phyloP scores from a whole-genome alignment of 2,329 filamentous ascomycete species.

The Teratosphaeriaceae sp. region DNA sequence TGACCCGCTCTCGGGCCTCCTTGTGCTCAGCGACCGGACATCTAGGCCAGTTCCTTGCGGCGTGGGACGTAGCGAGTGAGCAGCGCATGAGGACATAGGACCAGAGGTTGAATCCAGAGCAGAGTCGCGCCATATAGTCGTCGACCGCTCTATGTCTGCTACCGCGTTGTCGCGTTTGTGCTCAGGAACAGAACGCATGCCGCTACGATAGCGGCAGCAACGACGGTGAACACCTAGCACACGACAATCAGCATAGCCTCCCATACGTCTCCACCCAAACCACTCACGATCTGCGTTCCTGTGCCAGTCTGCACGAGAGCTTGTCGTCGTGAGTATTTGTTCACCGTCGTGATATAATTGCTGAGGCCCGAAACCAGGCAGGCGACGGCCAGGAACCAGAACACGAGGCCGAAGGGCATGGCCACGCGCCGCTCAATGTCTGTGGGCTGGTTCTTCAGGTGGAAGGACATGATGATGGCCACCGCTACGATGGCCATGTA shows the following conservation, averaged over 20 bases:
- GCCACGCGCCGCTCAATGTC: slow-evolving; percentile 68
- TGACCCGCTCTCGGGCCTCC: too few relatives aligned
- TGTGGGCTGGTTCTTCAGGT: slow-evolving; percentile 69
- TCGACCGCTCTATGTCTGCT: too few relatives aligned
- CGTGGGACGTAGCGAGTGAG: too few relatives aligned
- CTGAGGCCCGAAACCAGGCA: slow-evolving; percentile 71
- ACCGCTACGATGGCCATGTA: slow-evolving; percentile 88
- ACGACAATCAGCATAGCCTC: slow-evolving; percentile 1
- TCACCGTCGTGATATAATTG: slow-evolving; percentile 80
- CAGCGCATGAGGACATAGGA: too few relatives aligned
- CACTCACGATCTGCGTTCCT: slow-evolving; percentile 73
- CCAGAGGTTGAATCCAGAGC: too few relatives aligned
- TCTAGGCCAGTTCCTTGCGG: too few relatives aligned
- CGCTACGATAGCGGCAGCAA: slow-evolving; percentile 57
- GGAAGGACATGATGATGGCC: slow-evolving; percentile 89
- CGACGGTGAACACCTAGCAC: slow-evolving; percentile 52
- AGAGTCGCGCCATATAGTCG: too few relatives aligned
- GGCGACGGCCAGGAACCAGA: slow-evolving; percentile 75
- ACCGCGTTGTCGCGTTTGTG: slow-evolving; percentile 26
- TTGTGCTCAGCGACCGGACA: too few relatives aligned
- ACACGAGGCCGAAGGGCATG: slow-evolving; percentile 75
- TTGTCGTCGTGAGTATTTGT: slow-evolving; percentile 68
- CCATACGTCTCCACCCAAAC: not conserved
- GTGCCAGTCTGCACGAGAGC: slow-evolving; percentile 90
- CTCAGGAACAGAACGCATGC: slow-evolving; percentile 58